phyloP scores from a whole-genome alignment of 106 monocot species.

The Hemerocallis citrina region DNA sequence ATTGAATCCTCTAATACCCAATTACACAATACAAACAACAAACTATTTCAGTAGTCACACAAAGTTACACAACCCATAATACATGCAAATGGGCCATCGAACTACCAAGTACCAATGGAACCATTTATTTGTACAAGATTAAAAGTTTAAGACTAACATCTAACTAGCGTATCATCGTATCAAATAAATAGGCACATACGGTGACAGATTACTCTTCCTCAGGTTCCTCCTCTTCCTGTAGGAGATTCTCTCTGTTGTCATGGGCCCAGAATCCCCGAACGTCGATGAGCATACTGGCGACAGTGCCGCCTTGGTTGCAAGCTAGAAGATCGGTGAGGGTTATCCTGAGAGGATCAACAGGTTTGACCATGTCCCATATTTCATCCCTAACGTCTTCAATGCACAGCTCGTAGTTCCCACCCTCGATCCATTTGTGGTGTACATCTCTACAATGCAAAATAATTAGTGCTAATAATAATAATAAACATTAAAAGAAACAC shows the following conservation, averaged over 20 bases:
- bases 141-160: too few species aligned
- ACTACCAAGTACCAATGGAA: too few species aligned
- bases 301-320: constrained; percentile 98
- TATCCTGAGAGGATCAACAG: constrained; percentile 64
- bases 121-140: too few species aligned
- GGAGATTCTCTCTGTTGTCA: constrained; percentile 94
- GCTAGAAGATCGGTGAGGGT: constrained; percentile 70
- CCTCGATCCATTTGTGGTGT: constrained; percentile 98
- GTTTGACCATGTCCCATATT: constrained; percentile 99
- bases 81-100: too few species aligned
- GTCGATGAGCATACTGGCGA: constrained; percentile 97
- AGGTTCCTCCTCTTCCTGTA: constrained; percentile 97
- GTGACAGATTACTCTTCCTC: constrained; percentile 43
- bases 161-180: too few species aligned
- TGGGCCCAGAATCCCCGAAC: constrained; percentile 99
- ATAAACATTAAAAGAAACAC: too few species aligned
- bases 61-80: too few species aligned
- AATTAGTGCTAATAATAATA: neutral
- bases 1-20: too few species aligned
- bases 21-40: too few species aligned
- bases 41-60: too few species aligned
- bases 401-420: constrained; percentile 92
- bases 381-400: constrained; percentile 98
- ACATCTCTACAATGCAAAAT: constrained; percentile 55
- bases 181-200: too few species aligned